These are phyloP conservation scores for Nicotiana tabacum DNA, from an alignment of 257 asterid genomes.

Conservation along the genomic window DNA sequence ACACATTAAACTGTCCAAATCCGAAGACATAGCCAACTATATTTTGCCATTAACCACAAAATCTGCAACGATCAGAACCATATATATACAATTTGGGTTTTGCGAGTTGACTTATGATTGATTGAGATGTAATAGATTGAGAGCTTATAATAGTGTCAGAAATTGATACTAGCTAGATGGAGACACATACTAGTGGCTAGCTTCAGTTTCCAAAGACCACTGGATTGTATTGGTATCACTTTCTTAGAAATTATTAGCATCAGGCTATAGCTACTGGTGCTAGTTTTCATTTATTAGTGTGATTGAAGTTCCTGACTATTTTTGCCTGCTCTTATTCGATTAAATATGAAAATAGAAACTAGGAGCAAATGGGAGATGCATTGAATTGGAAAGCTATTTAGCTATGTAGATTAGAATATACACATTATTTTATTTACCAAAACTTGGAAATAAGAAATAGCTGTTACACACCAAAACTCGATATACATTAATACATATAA, in stretches of 20 bases:
- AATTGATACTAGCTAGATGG: not conserved
- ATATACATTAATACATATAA: too few species aligned
- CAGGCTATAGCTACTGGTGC: not conserved
- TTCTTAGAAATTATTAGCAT: not conserved
- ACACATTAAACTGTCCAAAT: too few species aligned
- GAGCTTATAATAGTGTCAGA: not conserved
- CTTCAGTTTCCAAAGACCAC: not conserved
- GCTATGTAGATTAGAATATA: too few species aligned
- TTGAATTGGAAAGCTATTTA: not conserved
- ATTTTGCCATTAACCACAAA: not conserved
- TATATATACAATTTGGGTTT: not conserved
- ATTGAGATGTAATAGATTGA: not conserved
- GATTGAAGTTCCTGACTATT: not conserved
- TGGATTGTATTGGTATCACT: not conserved
- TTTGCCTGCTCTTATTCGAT: not conserved
- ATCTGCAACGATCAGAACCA: not conserved
- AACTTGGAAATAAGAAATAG: too few species aligned
- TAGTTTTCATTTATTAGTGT: not conserved
- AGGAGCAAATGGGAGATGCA: not conserved
- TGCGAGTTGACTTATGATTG: not conserved
- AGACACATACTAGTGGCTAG: not conserved
- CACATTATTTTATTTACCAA: too few species aligned
- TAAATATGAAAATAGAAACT: not conserved
- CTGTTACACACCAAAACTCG: too few species aligned
- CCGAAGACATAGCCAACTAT: not conserved